Evolutionary conservation across 345 rosid species (phyloP), one percentile per base, ranked within the genome.

Genomic region (Anastatica hierochuntica): DNA sequence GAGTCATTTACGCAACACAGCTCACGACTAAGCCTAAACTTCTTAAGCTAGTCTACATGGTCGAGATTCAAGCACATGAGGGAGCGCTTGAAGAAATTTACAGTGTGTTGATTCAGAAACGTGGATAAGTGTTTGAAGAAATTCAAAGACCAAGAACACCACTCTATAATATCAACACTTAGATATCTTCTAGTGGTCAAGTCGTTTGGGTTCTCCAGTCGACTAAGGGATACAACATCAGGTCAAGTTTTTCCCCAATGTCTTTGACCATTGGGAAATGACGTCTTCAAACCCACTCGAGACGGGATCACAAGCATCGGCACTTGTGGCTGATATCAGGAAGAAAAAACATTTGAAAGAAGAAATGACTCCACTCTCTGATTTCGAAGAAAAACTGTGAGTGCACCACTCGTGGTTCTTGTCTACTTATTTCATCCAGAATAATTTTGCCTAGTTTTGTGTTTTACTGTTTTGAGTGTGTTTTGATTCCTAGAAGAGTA

Each of bases 241-340:
- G 90, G 95, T 24, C 90, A 85, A 68, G 95, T 90, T 0, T 85
- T 85, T 76, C 95, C 95, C 0, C 90, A 85, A 53, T 77, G 77
- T 82, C 54, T 85, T 85, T 13, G 95, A 85, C 63, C 95, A 85
- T 29, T 85, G 90, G 95, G 95, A 85, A 14, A 78, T 78, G 83
- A 76, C 83, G 88, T 0, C 64, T 1, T 66, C 85, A 0, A 88
- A 86, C 43, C 95, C 95, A 0, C 12, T 86, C 14, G 90, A 86
- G 37, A 1, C 70, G 0, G 88, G 83, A 0, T 52, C 90, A 0
- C 90, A 77, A 57, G 90, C 95, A 2, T 35, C 77, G 0, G 18
- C 4, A 2, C 78, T 80, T 19, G 83, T 83, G 5, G 10, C 68
- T 0, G 88, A 74, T 0, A 85, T 83, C 68, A 75, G 90, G 43